A percentile compares a stretch with the other conserved stretches of the same genome.
Evolutionary conservation across 306 rosid genomes (phyloP).

Genomic region (Vigna mungo): DNA sequence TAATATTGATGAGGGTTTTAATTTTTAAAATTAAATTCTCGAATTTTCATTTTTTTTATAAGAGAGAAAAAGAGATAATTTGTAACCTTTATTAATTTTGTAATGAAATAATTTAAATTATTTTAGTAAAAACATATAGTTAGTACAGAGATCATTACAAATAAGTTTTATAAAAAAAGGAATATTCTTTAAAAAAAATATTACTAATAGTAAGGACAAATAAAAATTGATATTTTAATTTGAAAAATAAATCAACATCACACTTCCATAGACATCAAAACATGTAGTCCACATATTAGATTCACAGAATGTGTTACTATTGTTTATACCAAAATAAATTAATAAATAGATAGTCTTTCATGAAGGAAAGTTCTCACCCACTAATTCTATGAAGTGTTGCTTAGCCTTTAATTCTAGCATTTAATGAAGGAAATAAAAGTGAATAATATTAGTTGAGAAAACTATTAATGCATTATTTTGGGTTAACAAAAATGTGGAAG

Average conservation of each 20-base stretch:
- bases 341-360: not conserved
- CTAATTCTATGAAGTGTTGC: conserved; percentile 39
- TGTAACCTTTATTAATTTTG: too few species aligned
- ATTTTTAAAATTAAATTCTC: too few species aligned
- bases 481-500: not conserved
- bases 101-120: too few species aligned
- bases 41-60: too few species aligned
- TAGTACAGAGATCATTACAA: too few species aligned
- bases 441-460: conserved; percentile 47
- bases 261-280: not conserved
- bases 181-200: too few species aligned
- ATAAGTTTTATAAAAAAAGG: too few species aligned
- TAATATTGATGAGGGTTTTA: too few species aligned
- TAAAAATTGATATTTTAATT: not conserved
- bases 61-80: too few species aligned
- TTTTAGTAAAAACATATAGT: too few species aligned
- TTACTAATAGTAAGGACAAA: too few species aligned
- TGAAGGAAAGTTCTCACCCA: conserved; percentile 41
- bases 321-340: not conserved
- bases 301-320: not conserved
- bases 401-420: conserved; percentile 44
- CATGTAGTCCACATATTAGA: not conserved
- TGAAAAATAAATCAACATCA: not conserved
- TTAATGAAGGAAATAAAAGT: conserved; percentile 38
- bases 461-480: not conserved